Base-by-base conservation (phyloP, 2,329 filamentous ascomycete genomes). In the Chalara sp. region DNA sequence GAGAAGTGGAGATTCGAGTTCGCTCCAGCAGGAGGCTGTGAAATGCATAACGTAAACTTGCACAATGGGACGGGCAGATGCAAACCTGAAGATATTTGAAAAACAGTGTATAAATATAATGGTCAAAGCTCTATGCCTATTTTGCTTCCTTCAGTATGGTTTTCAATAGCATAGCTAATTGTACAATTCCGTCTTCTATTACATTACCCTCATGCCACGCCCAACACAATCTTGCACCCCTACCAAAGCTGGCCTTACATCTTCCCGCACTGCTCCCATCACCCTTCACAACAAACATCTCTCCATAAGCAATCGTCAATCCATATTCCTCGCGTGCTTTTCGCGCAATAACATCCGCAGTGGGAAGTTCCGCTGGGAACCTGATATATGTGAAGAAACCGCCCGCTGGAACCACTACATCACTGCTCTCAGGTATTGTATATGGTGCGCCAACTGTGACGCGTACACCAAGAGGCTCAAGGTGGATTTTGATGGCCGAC, bases 301-400 rank as follows among this genome's bases (percentile, higher is more conserved):
- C 68, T 4, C 82, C 82, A 39, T 50, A 68, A 37, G 78, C 78
- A 44, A 85, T 68, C 8, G 73, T 70, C 42, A 86, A 62, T 47
- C 76, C 74, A 56, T 80, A 73, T 32, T 79, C 74, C 11, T 71
- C 67, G n/a, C 33, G 37, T 37, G 52, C 49, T 30, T 13, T 41
- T 39, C 43, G 37, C 57, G 73, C 67, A 13, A 78, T 41, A 67
- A 65, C 56, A 67, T 63, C 32, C 71, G 73, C 41, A 83, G 59
- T 2, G 63, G 67, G 29, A 56, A 55, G 3, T 28, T 56, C 54
- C 2, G 44, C 29, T 28, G 83, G 83, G 11, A 86, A 65, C 5
- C 69, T 67, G 6, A 86, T 66, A 79, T 81, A 86, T 47, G 84
- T 71, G 64, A 86, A 87, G 62, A 84, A 86, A 0, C 83, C 83